Conservation (phyloP, 441 rosid species). For the Theobroma grandiflorum region DNA sequence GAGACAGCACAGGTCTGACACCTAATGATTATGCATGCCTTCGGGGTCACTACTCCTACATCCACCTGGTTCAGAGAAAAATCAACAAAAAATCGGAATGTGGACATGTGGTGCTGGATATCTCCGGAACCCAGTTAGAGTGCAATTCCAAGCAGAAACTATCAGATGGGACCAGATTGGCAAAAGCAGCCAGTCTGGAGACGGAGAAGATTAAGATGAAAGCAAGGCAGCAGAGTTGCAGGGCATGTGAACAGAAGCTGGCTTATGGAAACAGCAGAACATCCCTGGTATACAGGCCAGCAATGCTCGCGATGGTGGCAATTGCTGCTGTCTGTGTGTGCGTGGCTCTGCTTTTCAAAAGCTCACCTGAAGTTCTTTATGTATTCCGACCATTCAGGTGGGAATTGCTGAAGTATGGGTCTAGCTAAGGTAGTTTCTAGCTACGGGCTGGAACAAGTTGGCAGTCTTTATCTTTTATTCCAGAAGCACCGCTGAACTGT, state of each 20-base stretch:
- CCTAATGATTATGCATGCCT: slow-evolving; percentile 61
- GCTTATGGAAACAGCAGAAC: slow-evolving; percentile 30
- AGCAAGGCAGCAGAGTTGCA: slow-evolving; percentile 36
- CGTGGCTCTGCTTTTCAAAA: slow-evolving; percentile 64
- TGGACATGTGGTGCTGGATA: slow-evolving; percentile 44
- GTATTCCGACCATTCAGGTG: slow-evolving; percentile 63
- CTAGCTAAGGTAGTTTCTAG: slow-evolving; percentile 36
- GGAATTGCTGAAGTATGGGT: slow-evolving; percentile 56
- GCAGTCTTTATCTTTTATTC: neutral
- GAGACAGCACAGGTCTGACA: slow-evolving; percentile 53
- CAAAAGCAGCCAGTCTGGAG: slow-evolving; percentile 33
- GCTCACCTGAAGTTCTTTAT: slow-evolving; percentile 54
- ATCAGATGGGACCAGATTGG: slow-evolving; percentile 29
- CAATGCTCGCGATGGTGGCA: slow-evolving; percentile 58
- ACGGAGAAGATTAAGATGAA: slow-evolving; percentile 29
- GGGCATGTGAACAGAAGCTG: slow-evolving; percentile 42
- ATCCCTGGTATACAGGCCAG: slow-evolving; percentile 48
- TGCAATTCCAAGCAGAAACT: slow-evolving; percentile 32
- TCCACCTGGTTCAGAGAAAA: slow-evolving; percentile 53
- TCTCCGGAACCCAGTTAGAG: slow-evolving; percentile 36
- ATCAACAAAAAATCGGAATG: slow-evolving; percentile 34
- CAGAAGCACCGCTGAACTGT: slow-evolving; percentile 8
- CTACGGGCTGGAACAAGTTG: neutral
- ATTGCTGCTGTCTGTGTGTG: slow-evolving; percentile 68
- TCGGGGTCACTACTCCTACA: slow-evolving; percentile 51